Percentiles rank a stretch among this genome's conserved stretches.
phyloP scores from a whole-genome alignment of 75 land plant species.

The Cryptomeria japonica region DNA sequence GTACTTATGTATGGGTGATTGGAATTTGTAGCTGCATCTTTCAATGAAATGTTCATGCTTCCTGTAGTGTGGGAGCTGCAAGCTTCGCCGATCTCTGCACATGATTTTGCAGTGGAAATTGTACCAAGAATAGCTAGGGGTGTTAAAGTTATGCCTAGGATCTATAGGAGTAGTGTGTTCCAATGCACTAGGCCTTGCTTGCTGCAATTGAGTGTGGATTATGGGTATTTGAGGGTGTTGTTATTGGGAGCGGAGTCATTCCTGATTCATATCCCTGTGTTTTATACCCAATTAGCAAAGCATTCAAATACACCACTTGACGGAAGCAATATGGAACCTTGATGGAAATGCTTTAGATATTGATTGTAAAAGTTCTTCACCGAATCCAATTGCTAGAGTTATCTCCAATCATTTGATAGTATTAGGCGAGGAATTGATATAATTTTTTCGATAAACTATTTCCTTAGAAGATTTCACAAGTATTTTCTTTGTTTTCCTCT shows the following conservation, averaged over 20 bases:
- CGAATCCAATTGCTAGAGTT: constrained; percentile 1
- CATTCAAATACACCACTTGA: background rate
- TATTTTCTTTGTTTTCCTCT: background rate
- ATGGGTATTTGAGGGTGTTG: constrained; percentile 9
- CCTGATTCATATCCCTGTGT: background rate
- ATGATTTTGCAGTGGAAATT: constrained; percentile 10
- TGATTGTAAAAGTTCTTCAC: background rate
- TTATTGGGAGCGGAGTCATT: constrained; percentile 6
- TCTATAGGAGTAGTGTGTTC: constrained; percentile 6
- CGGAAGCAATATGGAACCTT: background rate
- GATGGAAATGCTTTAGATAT: background rate
- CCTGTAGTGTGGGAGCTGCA: constrained; percentile 11
- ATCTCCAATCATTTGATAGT: background rate
- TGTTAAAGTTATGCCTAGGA: background rate
- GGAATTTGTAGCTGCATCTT: background rate
- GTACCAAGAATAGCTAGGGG: constrained; percentile 10
- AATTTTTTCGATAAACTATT: background rate
- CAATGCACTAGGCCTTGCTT: constrained; percentile 12
- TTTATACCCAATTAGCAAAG: constrained; percentile 10
- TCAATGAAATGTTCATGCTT: constrained; percentile 6
- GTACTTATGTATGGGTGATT: constrained; percentile 1
- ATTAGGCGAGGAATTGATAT: background rate
- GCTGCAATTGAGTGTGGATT: constrained; percentile 10
- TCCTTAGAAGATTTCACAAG: background rate
- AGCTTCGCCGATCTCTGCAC: background rate